Conservation (phyloP, 192 early-diverging fungal genomes). For the Mortierella antarctica region DNA sequence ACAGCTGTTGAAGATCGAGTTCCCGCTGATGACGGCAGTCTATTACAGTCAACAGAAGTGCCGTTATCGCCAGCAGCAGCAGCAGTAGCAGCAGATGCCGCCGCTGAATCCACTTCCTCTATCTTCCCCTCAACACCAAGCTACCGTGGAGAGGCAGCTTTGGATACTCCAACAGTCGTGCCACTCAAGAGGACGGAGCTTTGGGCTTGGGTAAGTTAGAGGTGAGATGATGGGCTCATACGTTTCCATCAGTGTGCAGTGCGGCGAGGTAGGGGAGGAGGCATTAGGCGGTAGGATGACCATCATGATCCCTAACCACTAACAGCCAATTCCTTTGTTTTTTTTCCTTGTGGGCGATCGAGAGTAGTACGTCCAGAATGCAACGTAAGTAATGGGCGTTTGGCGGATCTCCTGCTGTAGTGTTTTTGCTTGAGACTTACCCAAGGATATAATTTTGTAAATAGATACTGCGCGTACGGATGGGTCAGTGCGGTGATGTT, state of each 20-base stretch:
- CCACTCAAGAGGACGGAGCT: neutral
- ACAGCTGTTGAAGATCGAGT: no score
- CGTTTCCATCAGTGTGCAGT: neutral
- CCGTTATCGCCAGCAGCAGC: no score
- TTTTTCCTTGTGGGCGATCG: neutral
- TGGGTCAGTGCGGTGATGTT: constrained; percentile 49
- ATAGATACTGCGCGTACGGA: constrained; percentile 41
- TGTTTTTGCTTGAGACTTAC: neutral
- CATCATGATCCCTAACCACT: neutral
- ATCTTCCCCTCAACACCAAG: no score
- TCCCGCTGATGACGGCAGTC: no score
- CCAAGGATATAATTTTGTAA: neutral
- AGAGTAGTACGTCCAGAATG: constrained; percentile 39
- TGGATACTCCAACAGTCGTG: no score
- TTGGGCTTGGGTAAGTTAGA: constrained; percentile 4
- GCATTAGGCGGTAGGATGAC: neutral
- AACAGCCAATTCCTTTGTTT: no score
- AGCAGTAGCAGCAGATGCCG: no score
- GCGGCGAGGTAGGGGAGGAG: neutral
- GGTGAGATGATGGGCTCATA: neutral
- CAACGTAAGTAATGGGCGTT: constrained; percentile 27
- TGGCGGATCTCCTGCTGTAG: neutral
- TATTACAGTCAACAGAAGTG: no score
- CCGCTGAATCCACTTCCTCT: no score
- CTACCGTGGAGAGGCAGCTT: no score